phyloP scores from a whole-genome alignment of 352 stramenopile species.

The Pythium brachiatum region DNA sequence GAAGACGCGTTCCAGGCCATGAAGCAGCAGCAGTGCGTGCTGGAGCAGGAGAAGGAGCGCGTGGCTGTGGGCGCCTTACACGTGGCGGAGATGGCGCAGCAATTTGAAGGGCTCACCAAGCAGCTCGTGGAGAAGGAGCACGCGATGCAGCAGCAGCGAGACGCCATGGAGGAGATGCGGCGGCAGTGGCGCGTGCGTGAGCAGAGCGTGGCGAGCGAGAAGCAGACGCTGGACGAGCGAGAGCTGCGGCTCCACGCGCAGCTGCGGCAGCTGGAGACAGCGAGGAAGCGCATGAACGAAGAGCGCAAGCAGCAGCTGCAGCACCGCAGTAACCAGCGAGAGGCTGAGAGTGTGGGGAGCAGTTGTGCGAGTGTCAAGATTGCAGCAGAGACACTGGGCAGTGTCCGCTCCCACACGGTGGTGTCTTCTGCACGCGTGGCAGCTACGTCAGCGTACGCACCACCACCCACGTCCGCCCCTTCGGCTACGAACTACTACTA shows the following conservation, averaged over 20 bases:
- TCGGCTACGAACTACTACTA: not conserved
- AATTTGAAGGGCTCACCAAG: slow-evolving; percentile 14
- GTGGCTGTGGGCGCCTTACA: slow-evolving; percentile 15
- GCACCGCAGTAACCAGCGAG: slow-evolving; percentile 1
- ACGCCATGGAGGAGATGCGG: slow-evolving; percentile 5
- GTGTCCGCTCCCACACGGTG: not conserved
- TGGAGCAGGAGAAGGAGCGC: slow-evolving; percentile 23
- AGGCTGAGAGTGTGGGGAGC: not conserved
- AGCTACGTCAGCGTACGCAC: not conserved
- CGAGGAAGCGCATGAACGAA: slow-evolving; percentile 40
- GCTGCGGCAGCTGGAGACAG: slow-evolving; percentile 52
- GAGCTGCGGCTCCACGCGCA: slow-evolving; percentile 48
- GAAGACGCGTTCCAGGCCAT: slow-evolving; percentile 24
- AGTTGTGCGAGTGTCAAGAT: not conserved
- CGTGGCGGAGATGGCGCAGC: slow-evolving; percentile 24
- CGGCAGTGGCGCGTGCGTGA: slow-evolving; percentile 23
- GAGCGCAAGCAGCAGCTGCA: slow-evolving; percentile 44
- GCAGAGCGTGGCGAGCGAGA: slow-evolving; percentile 32
- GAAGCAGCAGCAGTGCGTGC: slow-evolving; percentile 6
- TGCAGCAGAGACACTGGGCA: not conserved
- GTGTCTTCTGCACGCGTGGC: not conserved
- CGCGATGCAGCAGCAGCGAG: slow-evolving; percentile 9
- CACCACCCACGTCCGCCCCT: too few relatives aligned
- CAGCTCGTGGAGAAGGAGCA: slow-evolving; percentile 21
- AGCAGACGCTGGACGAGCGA: slow-evolving; percentile 44